phyloP scores from a whole-genome alignment of 768 basidiomycete genomes.

The Pholiota conissans region DNA sequence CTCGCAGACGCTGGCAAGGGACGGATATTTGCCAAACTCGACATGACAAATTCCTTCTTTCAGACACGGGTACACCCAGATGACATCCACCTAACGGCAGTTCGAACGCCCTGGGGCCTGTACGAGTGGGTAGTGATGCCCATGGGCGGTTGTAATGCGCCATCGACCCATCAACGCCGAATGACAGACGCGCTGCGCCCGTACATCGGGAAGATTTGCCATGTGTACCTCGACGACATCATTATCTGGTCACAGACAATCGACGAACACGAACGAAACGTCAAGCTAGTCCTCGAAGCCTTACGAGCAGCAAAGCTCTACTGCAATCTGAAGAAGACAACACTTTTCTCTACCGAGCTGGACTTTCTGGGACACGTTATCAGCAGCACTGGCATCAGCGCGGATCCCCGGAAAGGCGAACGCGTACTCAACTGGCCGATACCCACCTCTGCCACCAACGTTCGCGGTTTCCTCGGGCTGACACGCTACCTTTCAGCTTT shows the following conservation, averaged over 20 bases:
- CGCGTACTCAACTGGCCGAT: constrained; percentile 29
- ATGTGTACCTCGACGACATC: constrained; percentile 24
- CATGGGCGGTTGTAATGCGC: constrained; percentile 21
- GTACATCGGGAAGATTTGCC: constrained; percentile 19
- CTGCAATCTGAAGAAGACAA: constrained; percentile 11
- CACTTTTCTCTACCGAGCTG: constrained; percentile 20
- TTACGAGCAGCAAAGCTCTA: constrained; percentile 4
- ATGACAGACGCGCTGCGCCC: constrained; percentile 22
- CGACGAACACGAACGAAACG: constrained; percentile 11
- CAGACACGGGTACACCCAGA: constrained; percentile 19
- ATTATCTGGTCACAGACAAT: constrained; percentile 17
- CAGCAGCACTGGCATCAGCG: constrained; percentile 25
- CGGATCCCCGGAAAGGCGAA: constrained; percentile 27
- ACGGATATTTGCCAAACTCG: constrained; percentile 23
- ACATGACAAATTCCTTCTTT: constrained; percentile 25
- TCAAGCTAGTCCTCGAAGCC: constrained; percentile 13
- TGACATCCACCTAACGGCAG: constrained; percentile 28
- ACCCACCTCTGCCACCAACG: constrained; percentile 24
- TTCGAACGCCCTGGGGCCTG: constrained; percentile 34
- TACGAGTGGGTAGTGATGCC: constrained; percentile 45
- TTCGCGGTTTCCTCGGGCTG: constrained; percentile 32
- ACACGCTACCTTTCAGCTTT: constrained; percentile 28
- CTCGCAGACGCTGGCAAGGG: constrained; percentile 32
- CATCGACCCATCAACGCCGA: constrained; percentile 24
- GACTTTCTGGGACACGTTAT: constrained; percentile 34